Conservation (phyloP, 345 rosid genomes). For the Linum trigynum region DNA sequence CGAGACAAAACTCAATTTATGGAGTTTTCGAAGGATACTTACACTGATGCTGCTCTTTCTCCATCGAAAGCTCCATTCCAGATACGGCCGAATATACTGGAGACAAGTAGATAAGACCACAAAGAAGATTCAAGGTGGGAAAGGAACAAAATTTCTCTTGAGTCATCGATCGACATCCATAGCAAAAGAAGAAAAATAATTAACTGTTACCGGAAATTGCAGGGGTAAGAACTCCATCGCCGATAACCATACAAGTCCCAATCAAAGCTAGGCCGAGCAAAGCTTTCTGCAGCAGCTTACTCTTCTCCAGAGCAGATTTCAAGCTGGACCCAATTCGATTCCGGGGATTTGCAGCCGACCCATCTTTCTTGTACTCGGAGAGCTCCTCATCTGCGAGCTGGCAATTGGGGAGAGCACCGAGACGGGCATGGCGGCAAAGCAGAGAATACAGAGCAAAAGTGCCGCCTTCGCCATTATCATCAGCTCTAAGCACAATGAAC, state of each 20-base stretch:
- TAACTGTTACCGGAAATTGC: slow-evolving; percentile 12
- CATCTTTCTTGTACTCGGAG: slow-evolving; percentile 21
- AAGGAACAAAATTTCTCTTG: background rate
- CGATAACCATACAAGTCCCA: slow-evolving; percentile 22
- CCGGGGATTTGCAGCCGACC: slow-evolving; percentile 29
- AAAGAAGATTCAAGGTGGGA: background rate
- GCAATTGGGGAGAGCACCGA: slow-evolving; percentile 13
- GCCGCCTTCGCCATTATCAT: slow-evolving; percentile 11
- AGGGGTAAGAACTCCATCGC: slow-evolving; percentile 18
- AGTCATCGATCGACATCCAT: background rate
- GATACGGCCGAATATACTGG: slow-evolving; percentile 32
- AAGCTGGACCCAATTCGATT: slow-evolving; percentile 31
- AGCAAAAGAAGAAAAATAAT: background rate
- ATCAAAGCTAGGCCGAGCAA: slow-evolving; percentile 12
- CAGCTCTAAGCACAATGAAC: slow-evolving; percentile 6
- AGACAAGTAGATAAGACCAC: background rate
- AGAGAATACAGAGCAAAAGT: slow-evolving; percentile 22
- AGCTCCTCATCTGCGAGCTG: slow-evolving; percentile 13
- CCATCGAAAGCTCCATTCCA: slow-evolving; percentile 28
- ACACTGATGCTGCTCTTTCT: slow-evolving; percentile 21
- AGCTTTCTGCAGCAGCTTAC: slow-evolving; percentile 27
- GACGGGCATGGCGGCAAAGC: slow-evolving; percentile 15
- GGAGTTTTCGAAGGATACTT: slow-evolving; percentile 1
- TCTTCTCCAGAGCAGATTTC: slow-evolving; percentile 52
- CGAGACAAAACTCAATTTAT: too few relatives aligned